A percentile compares a stretch with the other conserved stretches of the same genome.
Conservation (phyloP, 2,329 filamentous ascomycete species). For the Fusarium pininemorale region DNA sequence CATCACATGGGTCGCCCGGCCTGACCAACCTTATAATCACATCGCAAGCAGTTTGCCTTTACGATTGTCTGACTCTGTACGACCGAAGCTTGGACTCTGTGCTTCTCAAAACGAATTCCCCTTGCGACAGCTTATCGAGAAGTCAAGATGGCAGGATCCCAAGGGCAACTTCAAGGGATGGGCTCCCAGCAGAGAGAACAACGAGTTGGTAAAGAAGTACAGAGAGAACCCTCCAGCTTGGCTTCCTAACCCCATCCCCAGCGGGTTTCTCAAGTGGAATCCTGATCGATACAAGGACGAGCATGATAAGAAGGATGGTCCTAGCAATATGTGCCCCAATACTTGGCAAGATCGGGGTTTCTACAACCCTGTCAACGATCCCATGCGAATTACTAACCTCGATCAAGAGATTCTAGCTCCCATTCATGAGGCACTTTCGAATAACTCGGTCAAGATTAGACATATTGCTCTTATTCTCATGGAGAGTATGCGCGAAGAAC, state of each 20-base stretch:
- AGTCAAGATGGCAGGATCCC: conserved; percentile 38
- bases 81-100: conserved; percentile 34
- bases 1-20: conserved; percentile 36
- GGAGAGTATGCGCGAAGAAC: conserved; percentile 56
- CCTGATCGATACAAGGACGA: conserved; percentile 25
- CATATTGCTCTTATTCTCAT: conserved; percentile 55
- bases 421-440: conserved; percentile 38
- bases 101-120: conserved; percentile 40
- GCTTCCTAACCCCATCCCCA: conserved; percentile 40
- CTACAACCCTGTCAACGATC: conserved; percentile 51
- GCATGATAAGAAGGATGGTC: conserved; percentile 36
- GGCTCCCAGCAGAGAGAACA: conserved; percentile 43
- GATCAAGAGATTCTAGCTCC: conserved; percentile 43
- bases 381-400: conserved; percentile 53
- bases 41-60: conserved; percentile 45
- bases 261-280: conserved; percentile 44
- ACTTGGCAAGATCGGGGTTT: conserved; percentile 26
- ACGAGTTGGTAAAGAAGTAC: conserved; percentile 36
- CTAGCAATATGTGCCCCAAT: conserved; percentile 20
- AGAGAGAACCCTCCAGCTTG: conserved; percentile 40
- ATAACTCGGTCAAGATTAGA: conserved; percentile 49
- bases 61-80: conserved; percentile 39
- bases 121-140: conserved; percentile 39
- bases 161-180: conserved; percentile 46
- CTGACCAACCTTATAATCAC: conserved; percentile 42